Evolutionary conservation across 441 rosid species (phyloP), one percentile per base, ranked within the genome.

Genomic region (Geranium incanum): DNA sequence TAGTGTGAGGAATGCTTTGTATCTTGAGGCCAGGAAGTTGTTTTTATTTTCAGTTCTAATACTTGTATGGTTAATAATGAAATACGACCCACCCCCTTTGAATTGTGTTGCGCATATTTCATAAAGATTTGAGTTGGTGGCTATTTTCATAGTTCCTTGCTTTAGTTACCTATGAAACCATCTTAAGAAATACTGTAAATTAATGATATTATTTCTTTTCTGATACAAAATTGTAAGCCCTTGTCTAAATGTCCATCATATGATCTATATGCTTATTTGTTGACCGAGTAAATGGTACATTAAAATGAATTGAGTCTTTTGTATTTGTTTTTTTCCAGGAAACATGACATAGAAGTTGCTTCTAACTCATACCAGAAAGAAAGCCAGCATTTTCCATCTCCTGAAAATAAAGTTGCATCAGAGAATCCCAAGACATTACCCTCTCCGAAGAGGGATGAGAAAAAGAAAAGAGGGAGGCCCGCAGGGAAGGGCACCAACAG

Each of bases 381-480:
- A 72, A 76, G 77, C 52, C 70, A 76, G 73, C 70, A n/a, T 39
- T 33, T 37, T 6, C 18, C 70, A 18, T 60, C 71, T n/a, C 67
- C 52, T 0, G 80, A 63, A 45, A 70, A n/a, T n/a, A 21, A 38
- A 66, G 80, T 38, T 57, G 23, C 70, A 19, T 7, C 36, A 15
- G 64, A 72, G 67, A 75, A 45, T 38, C 73, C 78, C 5, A 71
- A 60, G 43, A 67, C 62, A 70, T 71, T 71, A 71, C 74, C 55
- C 78, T 78, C 78, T 2, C 76, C 82, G 2, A 74, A 71, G 41
- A 69, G 43, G 72, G 81, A 71, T 68, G 72, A 43, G 38, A 78
- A 63, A 68, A 81, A 90, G 69, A 85, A 84, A 77, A 82, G 87
- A 79, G 88, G 92, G 72, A 78, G 81, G 71, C 84, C 86, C 70